Evolutionary conservation across 345 rosid species (phyloP).

Genomic region (Reutealis trisperma): DNA sequence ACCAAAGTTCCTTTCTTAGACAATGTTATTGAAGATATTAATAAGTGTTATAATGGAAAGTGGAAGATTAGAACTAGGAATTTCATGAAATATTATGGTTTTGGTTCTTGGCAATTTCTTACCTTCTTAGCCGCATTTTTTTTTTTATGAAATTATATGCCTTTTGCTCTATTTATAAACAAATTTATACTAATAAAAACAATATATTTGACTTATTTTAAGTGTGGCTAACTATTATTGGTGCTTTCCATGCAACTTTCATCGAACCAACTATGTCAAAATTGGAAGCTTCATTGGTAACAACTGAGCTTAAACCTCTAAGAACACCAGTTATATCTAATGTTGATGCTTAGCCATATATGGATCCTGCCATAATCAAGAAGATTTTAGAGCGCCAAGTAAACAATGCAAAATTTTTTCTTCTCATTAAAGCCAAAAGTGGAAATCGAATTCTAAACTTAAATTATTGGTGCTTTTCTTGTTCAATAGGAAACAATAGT

Average conservation of each 20-base stretch:
- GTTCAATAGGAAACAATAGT: constrained; percentile 98
- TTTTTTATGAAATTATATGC: constrained; percentile 51
- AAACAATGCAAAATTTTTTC: constrained; percentile 10
- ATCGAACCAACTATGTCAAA: constrained; percentile 98
- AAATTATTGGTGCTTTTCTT: constrained; percentile 76
- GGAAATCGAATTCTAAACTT: not conserved
- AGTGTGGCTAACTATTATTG: constrained; percentile 95
- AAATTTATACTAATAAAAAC: constrained; percentile 4
- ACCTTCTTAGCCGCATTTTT: constrained; percentile 49
- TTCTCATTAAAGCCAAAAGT: not conserved
- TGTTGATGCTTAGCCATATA: too few species aligned
- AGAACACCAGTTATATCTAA: constrained; percentile 88
- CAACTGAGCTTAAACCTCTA: constrained; percentile 68
- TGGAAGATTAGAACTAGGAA: constrained; percentile 57
- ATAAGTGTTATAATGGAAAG: constrained; percentile 49
- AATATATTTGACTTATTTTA: constrained; percentile 24
- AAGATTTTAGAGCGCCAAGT: constrained; percentile 87
- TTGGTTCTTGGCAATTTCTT: constrained; percentile 67
- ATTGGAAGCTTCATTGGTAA: constrained; percentile 83
- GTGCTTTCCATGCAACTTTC: constrained; percentile 94
- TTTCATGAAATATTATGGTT: constrained; percentile 44
- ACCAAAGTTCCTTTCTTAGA: constrained; percentile 68
- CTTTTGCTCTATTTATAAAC: constrained; percentile 39
- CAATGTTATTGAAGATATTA: constrained; percentile 72
- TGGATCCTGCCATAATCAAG: constrained; percentile 87